Evolutionary conservation across 306 rosid species (phyloP).

Genomic region (Trifolium subterraneum): DNA sequence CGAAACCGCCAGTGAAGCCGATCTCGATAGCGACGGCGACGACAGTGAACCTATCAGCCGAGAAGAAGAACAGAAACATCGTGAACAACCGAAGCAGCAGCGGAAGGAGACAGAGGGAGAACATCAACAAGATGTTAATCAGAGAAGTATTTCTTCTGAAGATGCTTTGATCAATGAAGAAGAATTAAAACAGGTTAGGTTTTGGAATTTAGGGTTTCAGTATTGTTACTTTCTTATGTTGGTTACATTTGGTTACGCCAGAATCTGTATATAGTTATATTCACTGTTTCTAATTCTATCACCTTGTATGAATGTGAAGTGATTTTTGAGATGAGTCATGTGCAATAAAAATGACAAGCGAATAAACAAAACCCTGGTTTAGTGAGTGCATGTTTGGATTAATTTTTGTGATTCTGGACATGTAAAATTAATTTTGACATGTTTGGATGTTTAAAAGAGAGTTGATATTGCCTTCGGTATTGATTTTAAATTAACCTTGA

Average conservation of each 20-base stretch:
- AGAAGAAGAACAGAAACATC: neutral
- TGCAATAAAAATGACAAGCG: no score
- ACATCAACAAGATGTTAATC: neutral
- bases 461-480: neutral
- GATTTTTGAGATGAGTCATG: no score
- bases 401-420: no score
- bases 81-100: constrained; percentile 19
- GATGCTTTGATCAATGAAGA: constrained; percentile 41
- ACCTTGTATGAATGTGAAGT: no score
- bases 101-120: no score
- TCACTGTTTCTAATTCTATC: no score
- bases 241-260: neutral
- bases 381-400: no score
- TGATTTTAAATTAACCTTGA: neutral
- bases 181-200: constrained; percentile 40
- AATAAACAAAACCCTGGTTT: no score
- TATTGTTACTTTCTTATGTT: neutral
- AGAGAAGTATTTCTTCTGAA: constrained; percentile 22
- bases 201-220: constrained; percentile 19
- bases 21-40: constrained; percentile 36
- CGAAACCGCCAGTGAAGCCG: constrained; percentile 59
- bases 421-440: neutral
- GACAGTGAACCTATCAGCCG: neutral
- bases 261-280: neutral
- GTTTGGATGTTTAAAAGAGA: neutral